These are phyloP conservation scores for Fragosphaeria purpurea DNA, from an alignment of 2,329 filamentous ascomycete genomes.

Conservation along the genomic window DNA sequence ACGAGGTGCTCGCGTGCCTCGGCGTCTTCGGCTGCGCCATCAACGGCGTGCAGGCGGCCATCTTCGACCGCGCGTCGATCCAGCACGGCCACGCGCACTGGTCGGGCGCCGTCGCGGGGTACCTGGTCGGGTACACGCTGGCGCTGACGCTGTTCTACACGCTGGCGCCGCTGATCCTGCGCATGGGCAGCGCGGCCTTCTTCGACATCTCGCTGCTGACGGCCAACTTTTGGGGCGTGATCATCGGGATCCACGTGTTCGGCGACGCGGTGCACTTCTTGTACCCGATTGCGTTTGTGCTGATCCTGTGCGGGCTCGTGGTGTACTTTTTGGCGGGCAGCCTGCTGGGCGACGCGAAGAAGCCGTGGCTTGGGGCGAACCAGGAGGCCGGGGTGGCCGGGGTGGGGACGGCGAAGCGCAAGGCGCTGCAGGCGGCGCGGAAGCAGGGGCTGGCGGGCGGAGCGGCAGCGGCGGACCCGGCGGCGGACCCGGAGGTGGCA, in stretches of 20 bases:
- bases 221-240: constrained; percentile 93
- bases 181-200: constrained; percentile 84
- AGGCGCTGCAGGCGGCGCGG: constrained; percentile 51
- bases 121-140: constrained; percentile 82
- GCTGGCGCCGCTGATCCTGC: constrained; percentile 75
- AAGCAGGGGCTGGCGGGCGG: constrained; percentile 23
- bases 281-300: constrained; percentile 91
- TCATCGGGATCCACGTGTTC: constrained; percentile 84
- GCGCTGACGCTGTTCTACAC: constrained; percentile 79
- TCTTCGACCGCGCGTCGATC: constrained; percentile 79
- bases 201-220: constrained; percentile 94
- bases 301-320: constrained; percentile 77
- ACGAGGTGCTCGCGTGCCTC: constrained; percentile 88
- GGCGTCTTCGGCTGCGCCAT: constrained; percentile 82
- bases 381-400: constrained; percentile 76
- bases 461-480: constrained; percentile 1
- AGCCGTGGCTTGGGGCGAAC: constrained; percentile 86
- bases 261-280: constrained; percentile 71
- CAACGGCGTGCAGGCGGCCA: constrained; percentile 81
- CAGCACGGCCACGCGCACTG: constrained; percentile 49
- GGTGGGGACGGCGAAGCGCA: constrained; percentile 74
- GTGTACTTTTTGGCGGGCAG: constrained; percentile 81
- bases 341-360: constrained; percentile 76
- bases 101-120: constrained; percentile 62
- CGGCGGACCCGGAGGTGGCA: constrained; percentile 47